phyloP scores from a whole-genome alignment of 306 rosid genomes.

The Trifolium dubium region DNA sequence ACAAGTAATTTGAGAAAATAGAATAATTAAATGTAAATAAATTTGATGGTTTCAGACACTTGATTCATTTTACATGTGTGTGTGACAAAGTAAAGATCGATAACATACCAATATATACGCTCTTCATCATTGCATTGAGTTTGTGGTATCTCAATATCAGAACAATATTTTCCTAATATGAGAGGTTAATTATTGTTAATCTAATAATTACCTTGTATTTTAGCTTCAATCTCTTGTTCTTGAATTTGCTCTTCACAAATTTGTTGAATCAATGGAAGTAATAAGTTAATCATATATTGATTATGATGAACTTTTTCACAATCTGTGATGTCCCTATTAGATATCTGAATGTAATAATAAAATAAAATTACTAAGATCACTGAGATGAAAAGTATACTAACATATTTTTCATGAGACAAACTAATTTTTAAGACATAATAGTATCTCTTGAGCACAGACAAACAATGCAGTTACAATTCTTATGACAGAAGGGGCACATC shows the following conservation, averaged over 20 bases:
- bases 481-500: constrained; percentile 65
- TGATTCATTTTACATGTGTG: neutral
- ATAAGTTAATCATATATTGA: constrained; percentile 44
- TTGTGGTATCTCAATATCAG: constrained; percentile 52
- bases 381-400: neutral
- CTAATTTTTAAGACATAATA: neutral
- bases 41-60: neutral
- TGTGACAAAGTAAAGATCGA: constrained; percentile 18
- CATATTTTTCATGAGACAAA: neutral
- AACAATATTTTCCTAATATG: constrained; percentile 51
- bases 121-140: constrained; percentile 55
- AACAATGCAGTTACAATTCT: constrained; percentile 71
- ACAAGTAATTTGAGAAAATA: no score
- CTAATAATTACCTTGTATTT: constrained; percentile 50
- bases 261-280: constrained; percentile 60
- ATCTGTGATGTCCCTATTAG: constrained; percentile 49
- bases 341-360: constrained; percentile 52
- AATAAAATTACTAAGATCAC: neutral
- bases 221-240: constrained; percentile 74
- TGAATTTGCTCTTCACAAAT: constrained; percentile 60
- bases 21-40: no score
- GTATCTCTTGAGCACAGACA: constrained; percentile 64
- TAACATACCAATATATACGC: constrained; percentile 66
- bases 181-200: constrained; percentile 8
- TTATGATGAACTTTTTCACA: constrained; percentile 52